Conservation (phyloP, 108 stramenopile genomes). For the Pelagomonas calceolata region DNA sequence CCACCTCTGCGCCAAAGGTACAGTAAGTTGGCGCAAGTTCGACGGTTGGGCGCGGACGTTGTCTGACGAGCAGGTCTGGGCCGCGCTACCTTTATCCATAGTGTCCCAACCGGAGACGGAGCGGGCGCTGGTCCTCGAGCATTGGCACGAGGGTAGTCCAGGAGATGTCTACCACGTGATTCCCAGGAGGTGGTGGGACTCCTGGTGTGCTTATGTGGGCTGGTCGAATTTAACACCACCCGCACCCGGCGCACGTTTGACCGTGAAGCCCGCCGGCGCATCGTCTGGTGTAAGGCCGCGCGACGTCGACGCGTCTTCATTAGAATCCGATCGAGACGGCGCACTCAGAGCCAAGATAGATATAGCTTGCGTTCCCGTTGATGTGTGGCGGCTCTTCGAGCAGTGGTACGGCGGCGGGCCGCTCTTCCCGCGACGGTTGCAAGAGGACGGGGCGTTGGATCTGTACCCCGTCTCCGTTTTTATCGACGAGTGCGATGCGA, state of each 20-base stretch:
- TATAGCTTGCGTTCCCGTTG: slow-evolving; percentile 17
- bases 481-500: slow-evolving; percentile 13
- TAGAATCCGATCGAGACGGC: slow-evolving; percentile 18
- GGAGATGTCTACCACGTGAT: too few relatives aligned
- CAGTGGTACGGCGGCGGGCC: slow-evolving; percentile 29
- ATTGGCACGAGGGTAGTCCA: too few relatives aligned
- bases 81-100: too few relatives aligned
- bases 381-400: slow-evolving; percentile 16
- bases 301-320: neutral
- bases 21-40: neutral
- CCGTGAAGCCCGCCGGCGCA: too few relatives aligned
- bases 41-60: neutral
- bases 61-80: too few relatives aligned
- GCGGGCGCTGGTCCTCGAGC: too few relatives aligned
- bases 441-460: neutral
- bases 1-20: neutral
- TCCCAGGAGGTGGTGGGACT: too few relatives aligned
- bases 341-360: slow-evolving; percentile 14
- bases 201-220: too few relatives aligned
- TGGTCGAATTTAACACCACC: too few relatives aligned
- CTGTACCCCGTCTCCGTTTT: slow-evolving; percentile 21
- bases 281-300: too few relatives aligned
- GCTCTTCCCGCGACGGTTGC: slow-evolving; percentile 5
- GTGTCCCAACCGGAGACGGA: too few relatives aligned
- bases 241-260: too few relatives aligned